Percentiles rank a stretch among this genome's conserved stretches.
phyloP scores from a whole-genome alignment of 441 rosid genomes.

The Populus hybrid region DNA sequence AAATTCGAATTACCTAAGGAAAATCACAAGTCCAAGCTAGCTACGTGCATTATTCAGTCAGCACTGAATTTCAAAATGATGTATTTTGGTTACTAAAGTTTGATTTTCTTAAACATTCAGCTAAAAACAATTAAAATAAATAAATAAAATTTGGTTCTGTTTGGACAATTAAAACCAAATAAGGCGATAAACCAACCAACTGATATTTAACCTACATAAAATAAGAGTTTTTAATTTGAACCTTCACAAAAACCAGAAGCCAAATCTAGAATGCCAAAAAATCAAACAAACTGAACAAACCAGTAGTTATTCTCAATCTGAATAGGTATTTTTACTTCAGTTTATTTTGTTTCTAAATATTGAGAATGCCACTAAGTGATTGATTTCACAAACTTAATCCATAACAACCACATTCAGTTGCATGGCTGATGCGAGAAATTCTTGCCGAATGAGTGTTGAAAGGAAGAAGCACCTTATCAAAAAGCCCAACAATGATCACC shows the following conservation, averaged over 20 bases:
- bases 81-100: neutral
- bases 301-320: neutral
- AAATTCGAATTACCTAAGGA: neutral
- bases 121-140: neutral
- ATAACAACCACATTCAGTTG: neutral
- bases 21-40: neutral
- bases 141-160: neutral
- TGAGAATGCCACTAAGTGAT: neutral
- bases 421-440: neutral
- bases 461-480: slow-evolving; percentile 72
- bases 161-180: neutral
- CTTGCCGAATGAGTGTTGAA: neutral
- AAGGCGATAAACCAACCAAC: neutral
- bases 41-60: neutral
- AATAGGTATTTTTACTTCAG: neutral
- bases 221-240: neutral
- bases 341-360: neutral
- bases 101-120: neutral
- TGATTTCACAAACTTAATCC: neutral
- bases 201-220: neutral
- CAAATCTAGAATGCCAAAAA: neutral
- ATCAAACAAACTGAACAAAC: neutral
- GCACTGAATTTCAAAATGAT: neutral
- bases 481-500: slow-evolving; percentile 91
- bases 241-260: neutral